Conservation (phyloP, 352 stramenopile species). For the Globisporangium cylindrosporum region DNA sequence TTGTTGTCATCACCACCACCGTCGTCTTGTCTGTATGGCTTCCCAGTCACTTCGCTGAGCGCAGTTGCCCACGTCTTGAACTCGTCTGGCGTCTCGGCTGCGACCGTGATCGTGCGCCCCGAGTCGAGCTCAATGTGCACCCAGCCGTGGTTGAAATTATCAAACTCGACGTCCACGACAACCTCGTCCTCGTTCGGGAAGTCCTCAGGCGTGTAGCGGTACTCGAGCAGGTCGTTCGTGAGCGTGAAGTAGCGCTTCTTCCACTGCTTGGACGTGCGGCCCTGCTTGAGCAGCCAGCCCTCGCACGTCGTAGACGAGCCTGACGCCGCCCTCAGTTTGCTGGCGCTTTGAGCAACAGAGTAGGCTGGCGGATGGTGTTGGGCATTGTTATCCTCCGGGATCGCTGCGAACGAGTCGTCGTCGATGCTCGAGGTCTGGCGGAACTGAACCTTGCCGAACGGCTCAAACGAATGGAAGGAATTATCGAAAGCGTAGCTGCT, state of each 20-base stretch:
- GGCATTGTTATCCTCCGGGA: background rate
- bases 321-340: background rate
- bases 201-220: constrained; percentile 53
- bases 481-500: background rate
- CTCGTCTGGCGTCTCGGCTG: constrained; percentile 38
- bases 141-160: constrained; percentile 25
- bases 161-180: constrained; percentile 51
- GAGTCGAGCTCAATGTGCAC: constrained; percentile 58
- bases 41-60: constrained; percentile 40
- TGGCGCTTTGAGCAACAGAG: background rate
- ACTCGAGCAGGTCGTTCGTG: constrained; percentile 52
- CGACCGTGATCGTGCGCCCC: constrained; percentile 46
- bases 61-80: constrained; percentile 53
- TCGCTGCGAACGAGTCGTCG: constrained; percentile 1
- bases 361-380: background rate
- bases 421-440: background rate
- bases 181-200: constrained; percentile 42
- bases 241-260: constrained; percentile 64
- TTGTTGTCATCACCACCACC: background rate
- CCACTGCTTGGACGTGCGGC: constrained; percentile 44
- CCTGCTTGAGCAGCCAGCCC: constrained; percentile 64
- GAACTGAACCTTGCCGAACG: constrained; percentile 14
- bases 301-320: constrained; percentile 20
- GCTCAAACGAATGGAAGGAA: background rate
- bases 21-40: constrained; percentile 14